Base-by-base conservation (phyloP, 1,139 yeast species). In the Candida sanyaensis region DNA sequence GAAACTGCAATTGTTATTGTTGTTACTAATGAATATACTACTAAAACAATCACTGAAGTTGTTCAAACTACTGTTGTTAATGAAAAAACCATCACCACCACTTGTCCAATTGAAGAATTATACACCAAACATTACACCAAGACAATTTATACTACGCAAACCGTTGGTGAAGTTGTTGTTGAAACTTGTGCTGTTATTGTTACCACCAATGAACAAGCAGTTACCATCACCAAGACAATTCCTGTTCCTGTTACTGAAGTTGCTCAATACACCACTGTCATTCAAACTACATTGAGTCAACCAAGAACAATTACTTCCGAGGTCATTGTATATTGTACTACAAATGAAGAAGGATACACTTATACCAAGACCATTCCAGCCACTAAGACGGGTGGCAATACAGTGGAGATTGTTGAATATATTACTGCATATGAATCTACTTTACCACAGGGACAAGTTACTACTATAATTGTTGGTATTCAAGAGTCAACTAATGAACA, bases 61-160 rank as follows among this genome's bases (percentile, higher is more conserved):
- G 28, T 38, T 13, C 41, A 38, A 28, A 38, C 41, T 17, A 38
- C 41, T 12, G 41, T 38, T 13, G 41, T 38, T 28, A 17, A 38
- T 13, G 32, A 29, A 5, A n/a, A 27, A 12, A 38, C 41, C n/a
- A 28, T 38, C 6, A 38, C 41, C 23, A 38, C 33, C 2, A 27
- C 41, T 12, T 9, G 11, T 12, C 41, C 41, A 38, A 38, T 38
- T 38, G 33, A 38, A 38, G 41, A 38, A 4, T 6, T 28, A n/a
- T 24, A 11, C 21, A 38, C 31, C 41, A 27, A 38, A 28, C 28
- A 36, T 5, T 36, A 10, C 28, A 36, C 28, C 12, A 21, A 36
- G 38, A 36, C 38, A 6, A 23, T 36, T 11, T n/a, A 21, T 5
- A 23, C 12, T 26, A 36, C 38, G 5, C 38, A 36, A 24, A 36